Evolutionary conservation across 805 yeast genomes (phyloP), one percentile per base, ranked within the genome.

Genomic region (Kodamaea kaohsiungensis): DNA sequence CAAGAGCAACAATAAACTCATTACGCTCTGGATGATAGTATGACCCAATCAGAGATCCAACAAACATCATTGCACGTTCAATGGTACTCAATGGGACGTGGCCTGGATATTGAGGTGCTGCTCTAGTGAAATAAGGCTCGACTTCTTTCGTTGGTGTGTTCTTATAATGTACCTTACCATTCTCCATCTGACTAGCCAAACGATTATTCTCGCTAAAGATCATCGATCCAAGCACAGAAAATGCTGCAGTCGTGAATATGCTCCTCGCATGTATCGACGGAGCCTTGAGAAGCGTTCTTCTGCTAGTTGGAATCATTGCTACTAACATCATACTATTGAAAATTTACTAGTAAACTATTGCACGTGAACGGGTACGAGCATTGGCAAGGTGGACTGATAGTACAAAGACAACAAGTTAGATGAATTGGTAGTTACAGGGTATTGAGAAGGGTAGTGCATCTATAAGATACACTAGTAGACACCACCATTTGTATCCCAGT

Each of bases 1-100:
- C 99, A 60, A 89, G 75, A 39, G 89, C 91, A 18, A 87, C 91
- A 54, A 89, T 87, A 62, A 86, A 85, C 56, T 83, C 84, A 54
- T 89, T 89, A 53, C 86, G 71, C 61, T 87, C 91, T 5, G 95
- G 96, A 63, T 88, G 91, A 49, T 82, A 75, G 62, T 76, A 85
- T 0, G 97, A 87, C 19, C 92, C 93, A 16, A 89, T 64, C 1
- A 96, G 90, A 2, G 96, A 87, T 0, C 91, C 86, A 0, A 78
- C 69, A 58, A 89, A 83, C 71, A 95, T 72, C 39, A 87, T 67
- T 1, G 77, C 61, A 56, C 87, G 81, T 65, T 93, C 98, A 51
- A 81, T 65, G 1, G 65, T 55, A 59, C 83, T 81, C 49, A 92
- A 73, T 2, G 96, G 96, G 9, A 93, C 86, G 66, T 91, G 96